Evolutionary conservation across 75 land plant species (phyloP).

Genomic region (Sequoia sempervirens): DNA sequence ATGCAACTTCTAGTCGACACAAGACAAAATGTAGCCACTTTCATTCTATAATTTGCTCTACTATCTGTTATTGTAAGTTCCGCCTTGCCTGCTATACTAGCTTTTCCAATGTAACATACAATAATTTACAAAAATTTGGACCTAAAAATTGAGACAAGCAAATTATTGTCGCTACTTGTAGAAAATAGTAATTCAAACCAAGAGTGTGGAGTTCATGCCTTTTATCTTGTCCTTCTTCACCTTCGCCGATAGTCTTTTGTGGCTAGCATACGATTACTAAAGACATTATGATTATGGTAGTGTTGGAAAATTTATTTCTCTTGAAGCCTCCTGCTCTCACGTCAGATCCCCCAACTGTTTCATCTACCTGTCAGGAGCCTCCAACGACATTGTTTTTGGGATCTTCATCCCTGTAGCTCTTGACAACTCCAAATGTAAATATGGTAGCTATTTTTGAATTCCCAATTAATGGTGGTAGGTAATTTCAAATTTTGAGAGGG

Average conservation of each 20-base stretch:
- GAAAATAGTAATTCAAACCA: slow-evolving; percentile 23
- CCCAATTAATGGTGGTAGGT: no score
- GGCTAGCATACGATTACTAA: slow-evolving; percentile 16
- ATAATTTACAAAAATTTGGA: neutral
- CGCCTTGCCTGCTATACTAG: neutral
- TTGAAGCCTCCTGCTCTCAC: no score
- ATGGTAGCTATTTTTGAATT: no score
- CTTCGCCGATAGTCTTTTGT: slow-evolving; percentile 11
- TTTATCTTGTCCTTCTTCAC: slow-evolving; percentile 11
- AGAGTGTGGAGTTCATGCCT: slow-evolving; percentile 26
- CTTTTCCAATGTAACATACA: neutral
- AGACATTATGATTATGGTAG: slow-evolving; percentile 21
- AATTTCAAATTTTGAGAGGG: no score
- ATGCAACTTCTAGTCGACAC: neutral
- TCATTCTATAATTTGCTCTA: neutral
- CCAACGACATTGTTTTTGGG: no score
- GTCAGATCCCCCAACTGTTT: no score
- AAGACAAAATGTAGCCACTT: neutral
- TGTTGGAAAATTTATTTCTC: no score
- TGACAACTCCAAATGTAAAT: no score
- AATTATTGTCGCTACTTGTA: neutral
- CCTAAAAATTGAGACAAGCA: neutral
- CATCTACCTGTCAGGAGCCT: no score
- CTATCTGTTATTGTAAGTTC: slow-evolving; percentile 4
- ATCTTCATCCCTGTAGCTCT: no score